Evolutionary conservation across 345 rosid genomes (phyloP).

Genomic region (Abelmoschus esculentus): DNA sequence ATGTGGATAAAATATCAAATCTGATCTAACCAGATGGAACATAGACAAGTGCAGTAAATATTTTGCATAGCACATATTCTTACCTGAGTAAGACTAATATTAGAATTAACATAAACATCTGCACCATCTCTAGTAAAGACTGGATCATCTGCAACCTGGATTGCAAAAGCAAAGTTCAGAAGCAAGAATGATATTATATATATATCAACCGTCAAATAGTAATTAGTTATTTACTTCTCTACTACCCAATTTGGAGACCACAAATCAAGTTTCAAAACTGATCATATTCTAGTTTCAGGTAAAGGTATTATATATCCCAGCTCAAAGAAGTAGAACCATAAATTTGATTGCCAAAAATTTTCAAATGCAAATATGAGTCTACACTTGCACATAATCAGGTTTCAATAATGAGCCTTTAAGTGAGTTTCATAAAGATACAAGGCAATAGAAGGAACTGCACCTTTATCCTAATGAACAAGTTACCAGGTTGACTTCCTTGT

Average conservation of each 20-base stretch:
- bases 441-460: constrained; percentile 24
- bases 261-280: neutral
- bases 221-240: neutral
- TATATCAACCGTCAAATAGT: neutral
- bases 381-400: neutral
- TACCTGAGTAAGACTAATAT: constrained; percentile 85
- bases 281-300: neutral
- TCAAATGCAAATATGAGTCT: neutral
- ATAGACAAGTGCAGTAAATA: constrained; percentile 3
- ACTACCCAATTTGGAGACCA: neutral
- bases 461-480: constrained; percentile 70
- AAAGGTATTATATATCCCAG: neutral
- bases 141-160: constrained; percentile 75
- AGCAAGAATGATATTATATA: constrained; percentile 10
- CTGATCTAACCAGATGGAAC: neutral
- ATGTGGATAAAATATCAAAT: neutral
- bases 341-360: neutral
- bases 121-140: constrained; percentile 80
- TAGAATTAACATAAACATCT: constrained; percentile 73
- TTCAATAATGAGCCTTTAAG: neutral
- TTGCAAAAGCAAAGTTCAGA: constrained; percentile 13
- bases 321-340: neutral
- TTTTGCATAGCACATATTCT: constrained; percentile 24
- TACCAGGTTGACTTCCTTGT: constrained; percentile 57
- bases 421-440: neutral